Evolutionary conservation across 2,329 filamentous ascomycete genomes (phyloP).

Genomic region (Tolypocladium guangdongense): DNA sequence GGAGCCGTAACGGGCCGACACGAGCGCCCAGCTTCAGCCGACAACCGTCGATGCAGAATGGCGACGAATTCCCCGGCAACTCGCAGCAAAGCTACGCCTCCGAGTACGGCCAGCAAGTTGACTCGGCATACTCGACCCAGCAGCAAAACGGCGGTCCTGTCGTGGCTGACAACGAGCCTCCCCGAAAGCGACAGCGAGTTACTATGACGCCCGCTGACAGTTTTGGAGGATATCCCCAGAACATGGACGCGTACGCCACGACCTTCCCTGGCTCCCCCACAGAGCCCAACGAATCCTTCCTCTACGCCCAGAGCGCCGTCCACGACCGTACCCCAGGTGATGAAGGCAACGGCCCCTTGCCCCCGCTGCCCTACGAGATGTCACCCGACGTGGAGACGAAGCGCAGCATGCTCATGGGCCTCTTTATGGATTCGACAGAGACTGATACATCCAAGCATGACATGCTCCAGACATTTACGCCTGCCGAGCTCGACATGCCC

Average conservation of each 20-base stretch:
- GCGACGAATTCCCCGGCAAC: slow-evolving; percentile 55
- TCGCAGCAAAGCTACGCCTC: slow-evolving; percentile 79
- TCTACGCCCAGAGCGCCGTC: slow-evolving; percentile 45
- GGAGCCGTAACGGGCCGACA: slow-evolving; percentile 52
- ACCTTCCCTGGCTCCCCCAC: slow-evolving; percentile 63
- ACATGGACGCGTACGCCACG: slow-evolving; percentile 31
- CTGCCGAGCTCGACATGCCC: slow-evolving; percentile 79
- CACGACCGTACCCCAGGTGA: slow-evolving; percentile 29
- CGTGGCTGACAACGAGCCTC: slow-evolving; percentile 57
- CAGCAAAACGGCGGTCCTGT: slow-evolving; percentile 24
- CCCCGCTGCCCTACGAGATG: slow-evolving; percentile 51
- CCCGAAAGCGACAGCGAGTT: slow-evolving; percentile 64
- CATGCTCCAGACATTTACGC: slow-evolving; percentile 62
- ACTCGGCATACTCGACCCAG: slow-evolving; percentile 59
- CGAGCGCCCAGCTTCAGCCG: slow-evolving; percentile 60
- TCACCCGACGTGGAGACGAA: slow-evolving; percentile 65
- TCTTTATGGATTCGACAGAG: slow-evolving; percentile 66
- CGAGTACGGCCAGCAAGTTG: slow-evolving; percentile 63
- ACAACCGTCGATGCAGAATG: slow-evolving; percentile 60
- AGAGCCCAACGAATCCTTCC: slow-evolving; percentile 70
- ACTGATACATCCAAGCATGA: slow-evolving; percentile 66
- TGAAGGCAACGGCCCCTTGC: slow-evolving; percentile 48
- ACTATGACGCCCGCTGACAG: slow-evolving; percentile 44
- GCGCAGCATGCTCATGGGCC: slow-evolving; percentile 67
- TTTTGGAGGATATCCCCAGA: slow-evolving; percentile 42